Evolutionary conservation across 192 early-diverging fungal genomes (phyloP), one percentile per base, ranked within the genome.

Genomic region (Chytriomyces sp.): DNA sequence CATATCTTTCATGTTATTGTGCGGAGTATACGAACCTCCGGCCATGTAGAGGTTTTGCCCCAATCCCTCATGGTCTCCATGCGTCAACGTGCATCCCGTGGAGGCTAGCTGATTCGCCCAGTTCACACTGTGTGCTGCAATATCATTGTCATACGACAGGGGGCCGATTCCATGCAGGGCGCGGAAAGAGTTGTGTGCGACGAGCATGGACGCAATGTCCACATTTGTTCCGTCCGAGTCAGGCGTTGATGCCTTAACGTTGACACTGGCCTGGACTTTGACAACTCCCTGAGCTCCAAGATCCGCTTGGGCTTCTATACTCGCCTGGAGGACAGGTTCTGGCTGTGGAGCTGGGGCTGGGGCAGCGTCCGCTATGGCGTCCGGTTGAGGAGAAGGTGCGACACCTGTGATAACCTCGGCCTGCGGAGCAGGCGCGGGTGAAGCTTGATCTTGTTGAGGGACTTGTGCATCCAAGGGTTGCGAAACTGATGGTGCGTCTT

Each of bases 1-100:
- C 62, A 64, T 41, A 5, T 64, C 62, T 41, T 64, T 14, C 62
- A 64, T 64, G 3, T 19, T 22, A 7, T 17, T 17, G 30, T n/a
- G 7, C 25, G 40, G 14, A 6, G 25, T 22, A 39, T 12, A 12
- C 14, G 62, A 25, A 12, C 39, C 37, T 8, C 22, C n/a, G 8
- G 7, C 14, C 62, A 64, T 64, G 36, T 17, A 39, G 39, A 64
- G 40, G n/a, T 64, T 64, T 31, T 64, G 62, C n/a, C 62, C 62
- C 1, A 64, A 44, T n/a, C 40, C 40, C n/a, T 64, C 62, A 30
- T 64, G 62, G 19, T 44, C 62, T 0, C 62, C 62, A 22, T 64
- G 62, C 19, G 26, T 31, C 37, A 64, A 44, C 1, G 37, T 34
- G 40, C 62, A 64, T 2, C 39, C 39, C 28, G n/a, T 38, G 5